Evolutionary conservation across 257 asterid genomes (phyloP).

Genomic region (Sherardia arvensis): DNA sequence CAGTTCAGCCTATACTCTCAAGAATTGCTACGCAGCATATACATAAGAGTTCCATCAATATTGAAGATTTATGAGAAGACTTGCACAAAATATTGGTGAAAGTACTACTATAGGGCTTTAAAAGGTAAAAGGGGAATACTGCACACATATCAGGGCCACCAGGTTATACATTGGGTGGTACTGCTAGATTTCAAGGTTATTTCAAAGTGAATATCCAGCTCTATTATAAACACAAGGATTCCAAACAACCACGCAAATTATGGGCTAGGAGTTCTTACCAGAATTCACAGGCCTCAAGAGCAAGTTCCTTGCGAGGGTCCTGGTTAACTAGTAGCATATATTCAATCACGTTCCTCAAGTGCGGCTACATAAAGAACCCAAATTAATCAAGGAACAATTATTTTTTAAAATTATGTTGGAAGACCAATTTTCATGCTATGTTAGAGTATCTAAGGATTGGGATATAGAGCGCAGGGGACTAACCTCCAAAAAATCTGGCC

Average conservation of each 20-base stretch:
- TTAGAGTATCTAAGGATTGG: neutral
- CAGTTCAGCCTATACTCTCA: neutral
- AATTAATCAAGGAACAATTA: slow-evolving; percentile 20
- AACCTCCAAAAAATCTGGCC: slow-evolving; percentile 73
- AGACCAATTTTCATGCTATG: neutral
- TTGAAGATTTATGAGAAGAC: neutral
- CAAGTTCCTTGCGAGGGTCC: slow-evolving; percentile 89
- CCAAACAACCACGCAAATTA: neutral
- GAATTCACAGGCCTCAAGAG: slow-evolving; percentile 99
- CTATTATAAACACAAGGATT: neutral
- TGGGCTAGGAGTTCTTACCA: slow-evolving; percentile 32
- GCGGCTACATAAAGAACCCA: slow-evolving; percentile 60
- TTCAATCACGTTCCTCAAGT: slow-evolving; percentile 72
- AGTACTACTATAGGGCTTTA: neutral
- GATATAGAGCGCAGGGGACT: neutral
- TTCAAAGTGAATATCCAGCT: neutral
- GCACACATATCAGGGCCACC: neutral
- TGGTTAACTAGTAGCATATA: slow-evolving; percentile 84
- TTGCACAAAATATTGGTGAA: neutral
- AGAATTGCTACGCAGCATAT: neutral
- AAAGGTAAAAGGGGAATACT: too few species aligned
- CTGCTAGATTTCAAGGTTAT: neutral
- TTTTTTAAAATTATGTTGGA: too few species aligned
- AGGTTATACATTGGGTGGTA: neutral
- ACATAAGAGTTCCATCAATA: neutral